Evolutionary conservation across 2,329 filamentous ascomycete genomes (phyloP).

Genomic region (Aureobasidium sp.): DNA sequence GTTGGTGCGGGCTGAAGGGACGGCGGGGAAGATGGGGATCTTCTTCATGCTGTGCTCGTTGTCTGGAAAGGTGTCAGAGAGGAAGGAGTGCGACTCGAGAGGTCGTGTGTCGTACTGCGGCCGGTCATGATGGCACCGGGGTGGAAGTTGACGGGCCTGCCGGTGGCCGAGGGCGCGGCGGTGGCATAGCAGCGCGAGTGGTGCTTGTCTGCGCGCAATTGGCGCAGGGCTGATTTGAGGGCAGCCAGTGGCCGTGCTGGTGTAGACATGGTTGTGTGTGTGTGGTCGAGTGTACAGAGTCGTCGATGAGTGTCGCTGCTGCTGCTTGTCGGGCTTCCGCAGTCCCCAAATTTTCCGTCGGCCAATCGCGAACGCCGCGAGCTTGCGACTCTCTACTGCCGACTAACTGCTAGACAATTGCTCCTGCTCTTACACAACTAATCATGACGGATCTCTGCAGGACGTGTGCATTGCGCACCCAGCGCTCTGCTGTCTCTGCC

Average conservation of each 20-base stretch:
- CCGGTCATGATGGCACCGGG: conserved; percentile 20
- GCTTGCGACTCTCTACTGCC: background rate
- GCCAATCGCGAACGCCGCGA: conserved; percentile 14
- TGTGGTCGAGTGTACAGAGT: background rate
- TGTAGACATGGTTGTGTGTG: conserved; percentile 46
- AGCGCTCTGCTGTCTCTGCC: conserved; percentile 20
- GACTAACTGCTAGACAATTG: background rate
- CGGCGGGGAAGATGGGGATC: conserved; percentile 38
- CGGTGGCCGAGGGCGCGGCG: conserved; percentile 37
- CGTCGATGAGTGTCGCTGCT: conserved; percentile 7
- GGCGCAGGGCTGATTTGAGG: conserved; percentile 59
- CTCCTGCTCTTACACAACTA: background rate
- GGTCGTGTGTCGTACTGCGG: conserved; percentile 15
- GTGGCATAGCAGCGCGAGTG: conserved; percentile 19
- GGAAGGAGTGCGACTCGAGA: too few relatives aligned
- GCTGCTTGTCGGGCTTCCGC: conserved; percentile 14
- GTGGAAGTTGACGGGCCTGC: conserved; percentile 19
- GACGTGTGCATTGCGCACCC: conserved; percentile 28
- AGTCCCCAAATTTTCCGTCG: conserved; percentile 12
- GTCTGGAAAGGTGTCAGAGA: conserved; percentile 10
- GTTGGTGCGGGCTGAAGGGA: conserved; percentile 48
- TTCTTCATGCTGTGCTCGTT: conserved; percentile 21
- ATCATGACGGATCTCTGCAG: conserved; percentile 26
- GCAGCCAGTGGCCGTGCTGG: conserved; percentile 61
- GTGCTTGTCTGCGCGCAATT: conserved; percentile 38